Percentiles rank a stretch among this genome's conserved stretches.
phyloP scores from a whole-genome alignment of 1,284 basidiomycete genomes.

The Leccinum solheimii region DNA sequence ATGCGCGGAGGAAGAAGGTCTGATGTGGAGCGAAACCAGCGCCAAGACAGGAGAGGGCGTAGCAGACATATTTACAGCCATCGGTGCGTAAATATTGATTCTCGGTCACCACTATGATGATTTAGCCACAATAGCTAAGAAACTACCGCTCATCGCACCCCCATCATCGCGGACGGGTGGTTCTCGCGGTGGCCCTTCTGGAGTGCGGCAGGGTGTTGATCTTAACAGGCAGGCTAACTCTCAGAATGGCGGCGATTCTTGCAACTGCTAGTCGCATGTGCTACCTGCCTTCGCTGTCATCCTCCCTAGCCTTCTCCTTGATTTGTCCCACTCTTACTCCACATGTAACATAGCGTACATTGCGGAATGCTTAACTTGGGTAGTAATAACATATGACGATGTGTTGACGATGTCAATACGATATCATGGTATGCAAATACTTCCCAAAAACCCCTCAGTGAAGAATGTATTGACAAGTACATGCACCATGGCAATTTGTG shows the following conservation, averaged over 20 bases:
- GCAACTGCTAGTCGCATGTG: constrained; percentile 62
- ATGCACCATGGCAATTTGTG: background rate
- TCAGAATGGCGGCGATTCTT: constrained; percentile 56
- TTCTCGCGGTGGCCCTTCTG: constrained; percentile 41
- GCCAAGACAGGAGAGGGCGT: constrained; percentile 94
- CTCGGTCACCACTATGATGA: background rate
- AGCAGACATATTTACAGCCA: constrained; percentile 83
- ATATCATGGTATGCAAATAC: background rate
- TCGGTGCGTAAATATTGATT: constrained; percentile 49
- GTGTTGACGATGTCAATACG: constrained; percentile 12
- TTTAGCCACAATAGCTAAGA: constrained; percentile 61
- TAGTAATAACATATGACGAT: constrained; percentile 23
- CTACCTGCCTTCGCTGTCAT: constrained; percentile 1
- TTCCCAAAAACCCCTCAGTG: background rate
- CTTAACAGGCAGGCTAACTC: constrained; percentile 63
- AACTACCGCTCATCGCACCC: constrained; percentile 73
- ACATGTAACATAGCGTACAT: constrained; percentile 35
- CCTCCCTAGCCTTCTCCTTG: constrained; percentile 8
- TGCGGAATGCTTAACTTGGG: constrained; percentile 32
- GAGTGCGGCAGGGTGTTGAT: constrained; percentile 64
- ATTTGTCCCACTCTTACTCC: constrained; percentile 15
- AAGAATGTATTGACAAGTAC: background rate
- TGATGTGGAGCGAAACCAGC: constrained; percentile 96
- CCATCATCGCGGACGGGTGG: constrained; percentile 57
- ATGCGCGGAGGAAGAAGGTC: constrained; percentile 91